Base-by-base conservation (phyloP, 306 rosid species). In the Malus orientalis region DNA sequence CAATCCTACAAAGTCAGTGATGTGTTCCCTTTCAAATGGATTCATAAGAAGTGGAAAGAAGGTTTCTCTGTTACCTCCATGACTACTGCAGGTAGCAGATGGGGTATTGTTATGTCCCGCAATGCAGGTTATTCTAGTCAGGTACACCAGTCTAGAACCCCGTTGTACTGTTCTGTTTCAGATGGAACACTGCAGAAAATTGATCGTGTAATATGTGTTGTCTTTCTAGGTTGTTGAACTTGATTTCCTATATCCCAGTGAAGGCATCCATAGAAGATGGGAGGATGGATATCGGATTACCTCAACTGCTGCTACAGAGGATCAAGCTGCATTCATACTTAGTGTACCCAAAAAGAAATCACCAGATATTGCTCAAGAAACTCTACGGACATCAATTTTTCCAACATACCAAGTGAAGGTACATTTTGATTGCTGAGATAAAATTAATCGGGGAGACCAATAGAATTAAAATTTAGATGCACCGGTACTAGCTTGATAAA, bases 1-100 rank as follows among this genome's bases (percentile, higher is more conserved):
- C 87, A 84, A 73, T 84, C 87, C n/a, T 84, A 84, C 82, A 84
- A 84, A 80, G 87, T 84, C 27, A 80, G 87, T 47, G 87, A 84
- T 74, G 82, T 84, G 65, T 84, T 84, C 73, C 87, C 87, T 9
- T 84, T 80, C 82, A 84, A 84, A 74, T 84, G 87, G 87, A 84
- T 84, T 61, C 80, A 80, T 64, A 84, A 80, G 77, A 84, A 84
- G 76, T 84, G 87, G 87, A 84, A 84, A 80, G 87, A 84, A 71
- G 87, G 84, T 60, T 84, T 84, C 70, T 84, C 65, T 25, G 87
- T 84, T 20, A 84, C 87, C 29, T 84, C 84, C 82, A 84, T 84
- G 87, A 80, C 87, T 68, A 76, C 87, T 8, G 74, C 84, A 14
- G 87, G 82, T 60, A 80, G 74, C 77, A 84, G 79, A 80, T 84